Evolutionary conservation across 139 green algal species (phyloP), one percentile per base, ranked within the genome.

Genomic region (Chlamydomonas sphaeroides): DNA sequence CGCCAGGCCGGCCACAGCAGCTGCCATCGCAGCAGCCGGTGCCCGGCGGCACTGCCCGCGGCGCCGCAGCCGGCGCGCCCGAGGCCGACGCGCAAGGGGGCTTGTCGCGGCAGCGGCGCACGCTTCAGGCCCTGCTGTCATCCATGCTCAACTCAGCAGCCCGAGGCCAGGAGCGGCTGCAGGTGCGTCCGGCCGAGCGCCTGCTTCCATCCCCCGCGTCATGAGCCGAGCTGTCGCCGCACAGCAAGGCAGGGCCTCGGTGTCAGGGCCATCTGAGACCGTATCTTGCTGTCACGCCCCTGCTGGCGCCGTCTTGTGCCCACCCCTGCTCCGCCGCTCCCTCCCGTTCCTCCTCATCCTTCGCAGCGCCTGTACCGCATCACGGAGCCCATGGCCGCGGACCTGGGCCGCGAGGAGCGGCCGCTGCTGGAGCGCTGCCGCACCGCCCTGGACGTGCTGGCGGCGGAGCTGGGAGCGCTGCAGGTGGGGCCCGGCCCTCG

Each of bases 351-450:
- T n/a, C n/a, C n/a, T n/a, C n/a, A n/a, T n/a, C n/a, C n/a, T n/a
- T n/a, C n/a, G 35, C 75, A 82, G 75, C 75, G 75, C 15, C 63
- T 82, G 61, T 65, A 73, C 59, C 75, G 75, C 32, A 65, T 82
- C 42, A 63, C 23, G 75, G 75, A 82, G n/a, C 61, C 61, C 32
- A 36, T 82, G 75, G 49, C 48, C 38, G 33, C 48, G 25, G 77
- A 84, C 38, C 36, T 84, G 65, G 48, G 48, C 17, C 28, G 41
- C 33, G 17, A 41, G 33, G 65, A 84, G 65, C 65, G 67, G 65
- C 48, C 65, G 23, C 36, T 75, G 33, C 77, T 84, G 65, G 77
- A 84, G 77, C 77, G 56, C 26, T 84, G 77, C 63, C 48, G 65
- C 36, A 35, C 48, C 17, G 65, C 77, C 10, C 63, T 84, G 45